Percentiles rank a stretch among this genome's conserved stretches.
phyloP scores from a whole-genome alignment of 345 rosid genomes.

The Melastoma malabathricum region DNA sequence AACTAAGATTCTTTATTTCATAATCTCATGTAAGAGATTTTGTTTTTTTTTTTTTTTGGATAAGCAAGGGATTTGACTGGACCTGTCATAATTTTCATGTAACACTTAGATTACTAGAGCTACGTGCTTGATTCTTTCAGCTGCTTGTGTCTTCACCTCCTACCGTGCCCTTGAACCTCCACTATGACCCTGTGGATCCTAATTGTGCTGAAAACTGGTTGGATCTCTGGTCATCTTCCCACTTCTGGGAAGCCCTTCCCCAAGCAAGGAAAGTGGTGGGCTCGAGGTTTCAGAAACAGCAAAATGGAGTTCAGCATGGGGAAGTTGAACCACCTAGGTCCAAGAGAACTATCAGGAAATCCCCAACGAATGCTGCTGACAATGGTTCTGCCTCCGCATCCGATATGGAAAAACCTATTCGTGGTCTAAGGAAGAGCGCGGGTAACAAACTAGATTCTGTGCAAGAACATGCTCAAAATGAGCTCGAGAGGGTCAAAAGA shows the following conservation, averaged over 20 bases:
- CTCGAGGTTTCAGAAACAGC: slow-evolving; percentile 4
- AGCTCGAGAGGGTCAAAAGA: slow-evolving; percentile 14
- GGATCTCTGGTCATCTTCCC: slow-evolving; percentile 8
- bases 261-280: slow-evolving; percentile 7
- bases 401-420: slow-evolving; percentile 11
- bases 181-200: slow-evolving; percentile 8
- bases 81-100: neutral
- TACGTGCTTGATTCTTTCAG: neutral
- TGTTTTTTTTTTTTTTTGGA: too few species aligned
- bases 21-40: neutral
- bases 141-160: slow-evolving; percentile 8
- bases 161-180: slow-evolving; percentile 8
- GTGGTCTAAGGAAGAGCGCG: slow-evolving; percentile 3
- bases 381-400: slow-evolving; percentile 2
- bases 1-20: too few species aligned
- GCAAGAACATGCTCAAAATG: slow-evolving; percentile 12
- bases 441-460: slow-evolving; percentile 2
- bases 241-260: slow-evolving; percentile 8
- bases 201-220: slow-evolving; percentile 10
- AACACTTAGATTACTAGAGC: neutral
- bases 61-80: neutral
- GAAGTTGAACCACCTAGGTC: slow-evolving; percentile 9
- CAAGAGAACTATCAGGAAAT: slow-evolving; percentile 4
- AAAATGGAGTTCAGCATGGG: neutral
- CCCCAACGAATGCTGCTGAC: slow-evolving; percentile 6